phyloP scores from a whole-genome alignment of 108 stramenopile genomes.

The Skeletonema grethae region DNA sequence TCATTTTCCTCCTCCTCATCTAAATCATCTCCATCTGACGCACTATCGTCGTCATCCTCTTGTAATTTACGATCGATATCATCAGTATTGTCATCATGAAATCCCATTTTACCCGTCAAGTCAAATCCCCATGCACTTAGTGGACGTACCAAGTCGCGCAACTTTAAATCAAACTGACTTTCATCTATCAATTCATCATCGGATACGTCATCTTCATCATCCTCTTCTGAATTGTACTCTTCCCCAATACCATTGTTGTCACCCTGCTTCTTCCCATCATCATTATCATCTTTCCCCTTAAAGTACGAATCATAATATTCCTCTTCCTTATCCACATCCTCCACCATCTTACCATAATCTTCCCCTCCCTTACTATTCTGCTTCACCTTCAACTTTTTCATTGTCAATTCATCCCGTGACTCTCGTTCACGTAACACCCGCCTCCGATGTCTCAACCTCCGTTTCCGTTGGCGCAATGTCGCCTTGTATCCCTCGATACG shows the following conservation, averaged over 20 bases:
- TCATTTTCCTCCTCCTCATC: slow-evolving; percentile 22
- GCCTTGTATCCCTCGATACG: slow-evolving; percentile 74
- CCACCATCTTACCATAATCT: slow-evolving; percentile 36
- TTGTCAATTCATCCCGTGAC: slow-evolving; percentile 49
- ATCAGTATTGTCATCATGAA: slow-evolving; percentile 41
- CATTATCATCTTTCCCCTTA: slow-evolving; percentile 29
- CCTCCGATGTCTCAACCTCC: slow-evolving; percentile 54
- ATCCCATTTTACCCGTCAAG: slow-evolving; percentile 70
- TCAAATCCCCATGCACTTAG: slow-evolving; percentile 82
- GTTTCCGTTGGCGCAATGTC: slow-evolving; percentile 41
- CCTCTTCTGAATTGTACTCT: slow-evolving; percentile 15
- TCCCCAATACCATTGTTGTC: slow-evolving; percentile 15
- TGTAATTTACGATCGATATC: slow-evolving; percentile 39
- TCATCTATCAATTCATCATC: slow-evolving; percentile 53
- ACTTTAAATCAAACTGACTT: slow-evolving; percentile 46
- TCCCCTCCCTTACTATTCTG: neutral
- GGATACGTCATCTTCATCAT: slow-evolving; percentile 54
- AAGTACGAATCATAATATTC: slow-evolving; percentile 83
- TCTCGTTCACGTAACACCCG: slow-evolving; percentile 43
- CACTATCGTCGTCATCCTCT: slow-evolving; percentile 10
- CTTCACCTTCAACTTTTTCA: slow-evolving; percentile 30
- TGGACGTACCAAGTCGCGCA: slow-evolving; percentile 76
- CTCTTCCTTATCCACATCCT: slow-evolving; percentile 63
- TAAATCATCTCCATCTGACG: slow-evolving; percentile 31
- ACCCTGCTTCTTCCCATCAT: neutral